phyloP scores from a whole-genome alignment of 371 early-diverging fungal species.

The Mucor racemosus region DNA sequence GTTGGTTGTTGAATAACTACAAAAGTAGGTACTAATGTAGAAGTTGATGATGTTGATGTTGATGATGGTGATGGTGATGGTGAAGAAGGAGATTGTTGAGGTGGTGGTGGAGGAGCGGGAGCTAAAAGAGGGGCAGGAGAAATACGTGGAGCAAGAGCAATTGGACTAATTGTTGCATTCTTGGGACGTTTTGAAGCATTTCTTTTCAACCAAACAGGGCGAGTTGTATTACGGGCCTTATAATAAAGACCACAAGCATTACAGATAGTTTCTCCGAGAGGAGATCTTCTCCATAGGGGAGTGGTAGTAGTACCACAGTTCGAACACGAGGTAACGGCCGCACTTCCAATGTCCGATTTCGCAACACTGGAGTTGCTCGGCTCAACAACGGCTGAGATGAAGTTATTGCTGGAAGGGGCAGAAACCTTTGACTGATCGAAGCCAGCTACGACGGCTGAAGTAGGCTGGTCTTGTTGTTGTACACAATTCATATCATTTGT shows the following conservation, averaged over 20 bases:
- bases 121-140: conserved; percentile 38
- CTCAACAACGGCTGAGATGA: conserved; percentile 36
- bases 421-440: conserved; percentile 48
- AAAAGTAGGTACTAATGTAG: background rate
- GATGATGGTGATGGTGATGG: conserved; percentile 14
- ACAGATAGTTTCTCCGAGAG: conserved; percentile 83
- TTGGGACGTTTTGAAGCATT: conserved; percentile 41
- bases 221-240: conserved; percentile 81
- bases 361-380: conserved; percentile 65
- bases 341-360: conserved; percentile 57
- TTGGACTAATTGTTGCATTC: conserved; percentile 2
- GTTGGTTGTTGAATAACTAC: conserved; percentile 5
- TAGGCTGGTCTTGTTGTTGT: conserved; percentile 42
- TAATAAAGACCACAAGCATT: conserved; percentile 93
- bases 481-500: conserved; percentile 13
- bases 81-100: background rate
- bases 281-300: conserved; percentile 91
- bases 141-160: conserved; percentile 30
- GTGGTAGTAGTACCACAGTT: conserved; percentile 92
- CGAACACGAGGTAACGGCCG: conserved; percentile 69
- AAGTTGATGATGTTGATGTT: background rate
- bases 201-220: conserved; percentile 82
- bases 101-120: conserved; percentile 29
- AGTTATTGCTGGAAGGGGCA: conserved; percentile 51
- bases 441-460: conserved; percentile 44